These are phyloP conservation scores for Cyberlindnera bimundalis DNA, from an alignment of 805 yeast species.

Conservation along the genomic window DNA sequence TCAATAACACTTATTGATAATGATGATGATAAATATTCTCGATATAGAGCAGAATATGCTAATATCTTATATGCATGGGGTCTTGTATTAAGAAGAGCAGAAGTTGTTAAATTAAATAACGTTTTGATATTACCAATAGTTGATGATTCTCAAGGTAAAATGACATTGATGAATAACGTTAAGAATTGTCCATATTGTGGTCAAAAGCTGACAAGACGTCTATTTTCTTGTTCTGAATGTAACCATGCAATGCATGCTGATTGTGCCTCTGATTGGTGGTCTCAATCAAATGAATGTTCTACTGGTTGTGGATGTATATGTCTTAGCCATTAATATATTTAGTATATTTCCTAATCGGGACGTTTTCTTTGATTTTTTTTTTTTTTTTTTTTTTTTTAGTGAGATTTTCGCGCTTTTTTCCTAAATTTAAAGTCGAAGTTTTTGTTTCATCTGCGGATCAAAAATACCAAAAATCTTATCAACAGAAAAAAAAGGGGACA, in stretches of 20 bases:
- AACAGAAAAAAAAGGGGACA: not conserved
- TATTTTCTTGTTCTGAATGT: conserved; percentile 69
- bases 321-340: not conserved
- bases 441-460: conserved; percentile 5
- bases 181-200: conserved; percentile 64
- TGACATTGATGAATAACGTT: conserved; percentile 28
- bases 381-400: no score
- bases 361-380: not conserved
- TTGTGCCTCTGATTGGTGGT: conserved; percentile 86
- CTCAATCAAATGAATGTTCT: conserved; percentile 56
- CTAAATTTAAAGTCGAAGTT: not conserved
- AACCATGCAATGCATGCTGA: conserved; percentile 74
- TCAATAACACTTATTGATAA: conserved; percentile 37
- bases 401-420: not conserved
- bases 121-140: conserved; percentile 24
- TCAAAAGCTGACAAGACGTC: conserved; percentile 52
- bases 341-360: conserved; percentile 1
- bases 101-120: conserved; percentile 70
- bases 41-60: conserved; percentile 69
- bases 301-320: conserved; percentile 76
- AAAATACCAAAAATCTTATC: conserved; percentile 3
- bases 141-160: conserved; percentile 34
- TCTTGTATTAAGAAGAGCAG: conserved; percentile 71
- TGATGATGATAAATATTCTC: conserved; percentile 25
- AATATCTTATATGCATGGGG: conserved; percentile 81